These are phyloP conservation scores for Colletotrichum filicis DNA, from an alignment of 2,329 filamentous ascomycete genomes.

Conservation along the genomic window DNA sequence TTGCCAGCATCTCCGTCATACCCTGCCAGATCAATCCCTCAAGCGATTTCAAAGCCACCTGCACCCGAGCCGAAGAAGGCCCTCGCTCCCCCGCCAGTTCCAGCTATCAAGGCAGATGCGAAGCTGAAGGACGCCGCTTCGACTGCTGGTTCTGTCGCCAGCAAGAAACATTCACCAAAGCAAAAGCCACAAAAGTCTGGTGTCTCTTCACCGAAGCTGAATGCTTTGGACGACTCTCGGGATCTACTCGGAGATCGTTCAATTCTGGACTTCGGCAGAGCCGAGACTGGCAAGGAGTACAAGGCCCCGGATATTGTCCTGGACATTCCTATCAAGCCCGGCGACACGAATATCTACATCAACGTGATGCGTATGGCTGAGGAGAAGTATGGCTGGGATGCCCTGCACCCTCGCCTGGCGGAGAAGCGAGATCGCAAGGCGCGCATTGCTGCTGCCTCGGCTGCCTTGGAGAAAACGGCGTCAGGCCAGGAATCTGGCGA, in stretches of 20 bases:
- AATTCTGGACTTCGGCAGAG: conserved; percentile 71
- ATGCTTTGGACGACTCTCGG: conserved; percentile 58
- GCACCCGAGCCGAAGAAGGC: conserved; percentile 52
- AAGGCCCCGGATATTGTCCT: conserved; percentile 83
- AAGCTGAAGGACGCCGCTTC: conserved; percentile 29
- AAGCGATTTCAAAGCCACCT: conserved; percentile 45
- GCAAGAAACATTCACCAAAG: conserved; percentile 60
- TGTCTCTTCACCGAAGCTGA: conserved; percentile 61
- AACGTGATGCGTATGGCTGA: conserved; percentile 96
- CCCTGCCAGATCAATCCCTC: conserved; percentile 47
- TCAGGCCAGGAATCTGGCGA: conserved; percentile 77
- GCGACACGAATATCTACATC: conserved; percentile 88
- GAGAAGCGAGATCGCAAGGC: conserved; percentile 89
- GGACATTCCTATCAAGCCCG: conserved; percentile 78
- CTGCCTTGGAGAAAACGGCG: conserved; percentile 81
- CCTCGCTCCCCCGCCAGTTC: conserved; percentile 46
- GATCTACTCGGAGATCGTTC: conserved; percentile 52
- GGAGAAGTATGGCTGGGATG: conserved; percentile 93
- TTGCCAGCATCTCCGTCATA: conserved; percentile 57
- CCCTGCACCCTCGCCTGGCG: conserved; percentile 89
- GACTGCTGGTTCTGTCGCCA: conserved; percentile 27
- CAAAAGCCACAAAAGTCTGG: conserved; percentile 54
- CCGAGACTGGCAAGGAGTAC: conserved; percentile 67
- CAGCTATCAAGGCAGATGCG: conserved; percentile 37
- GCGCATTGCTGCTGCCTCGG: conserved; percentile 88